Evolutionary conservation across 441 rosid genomes (phyloP).

Genomic region (Sinapis alba): DNA sequence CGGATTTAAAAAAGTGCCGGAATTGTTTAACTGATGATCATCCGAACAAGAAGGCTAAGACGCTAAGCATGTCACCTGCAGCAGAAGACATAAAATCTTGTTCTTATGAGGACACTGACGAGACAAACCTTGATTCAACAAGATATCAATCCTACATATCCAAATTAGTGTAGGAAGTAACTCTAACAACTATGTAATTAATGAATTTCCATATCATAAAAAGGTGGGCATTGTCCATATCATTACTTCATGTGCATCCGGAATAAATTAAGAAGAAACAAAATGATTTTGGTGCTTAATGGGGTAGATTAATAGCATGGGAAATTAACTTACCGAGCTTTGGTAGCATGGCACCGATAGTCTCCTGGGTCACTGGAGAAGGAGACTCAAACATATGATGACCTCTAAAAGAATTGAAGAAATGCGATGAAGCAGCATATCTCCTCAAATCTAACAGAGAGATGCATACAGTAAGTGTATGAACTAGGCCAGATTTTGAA

Average conservation of each 20-base stretch:
- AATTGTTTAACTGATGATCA: too few relatives aligned
- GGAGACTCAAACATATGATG: slow-evolving; percentile 83
- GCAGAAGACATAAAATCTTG: too few relatives aligned
- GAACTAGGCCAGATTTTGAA: slow-evolving; percentile 85
- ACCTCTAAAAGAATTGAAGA: slow-evolving; percentile 74
- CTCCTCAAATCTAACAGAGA: slow-evolving; percentile 89
- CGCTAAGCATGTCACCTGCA: too few relatives aligned
- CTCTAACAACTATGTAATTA: too few relatives aligned
- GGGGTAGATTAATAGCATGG: slow-evolving; percentile 7
- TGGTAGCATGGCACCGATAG: slow-evolving; percentile 88
- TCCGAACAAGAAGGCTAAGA: not conserved
- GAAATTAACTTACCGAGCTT: slow-evolving; percentile 65
- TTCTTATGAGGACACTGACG: too few relatives aligned
- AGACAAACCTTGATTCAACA: too few relatives aligned
- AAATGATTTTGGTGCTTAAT: not conserved
- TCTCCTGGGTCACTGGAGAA: slow-evolving; percentile 73
- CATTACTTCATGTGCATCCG: too few relatives aligned
- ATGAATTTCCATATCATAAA: too few relatives aligned
- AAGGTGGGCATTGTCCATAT: too few relatives aligned
- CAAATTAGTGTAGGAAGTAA: too few relatives aligned
- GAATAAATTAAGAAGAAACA: not conserved
- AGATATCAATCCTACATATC: too few relatives aligned
- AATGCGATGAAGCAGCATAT: slow-evolving; percentile 63
- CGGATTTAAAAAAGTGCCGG: too few relatives aligned
- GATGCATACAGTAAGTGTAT: slow-evolving; percentile 90